Conservation (phyloP, 1,284 basidiomycete species). For the Pyrrhoderma noxium region DNA sequence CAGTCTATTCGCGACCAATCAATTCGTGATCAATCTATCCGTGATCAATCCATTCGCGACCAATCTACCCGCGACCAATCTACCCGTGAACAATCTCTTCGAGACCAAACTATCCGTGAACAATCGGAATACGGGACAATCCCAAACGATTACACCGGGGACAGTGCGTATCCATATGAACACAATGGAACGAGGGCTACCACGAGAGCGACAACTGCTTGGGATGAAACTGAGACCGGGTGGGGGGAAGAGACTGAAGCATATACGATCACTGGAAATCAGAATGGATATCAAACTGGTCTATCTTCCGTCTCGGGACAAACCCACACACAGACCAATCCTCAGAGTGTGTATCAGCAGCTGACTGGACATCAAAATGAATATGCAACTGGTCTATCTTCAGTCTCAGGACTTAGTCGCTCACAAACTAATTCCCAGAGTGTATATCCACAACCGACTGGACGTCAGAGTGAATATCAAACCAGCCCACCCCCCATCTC, state of each 20-base stretch:
- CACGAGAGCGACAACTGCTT: neutral
- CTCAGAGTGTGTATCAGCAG: too few relatives aligned
- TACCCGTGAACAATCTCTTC: too few relatives aligned
- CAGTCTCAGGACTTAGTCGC: neutral
- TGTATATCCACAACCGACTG: too few relatives aligned
- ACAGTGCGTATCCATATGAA: neutral
- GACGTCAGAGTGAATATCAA: neutral
- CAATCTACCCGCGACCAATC: too few relatives aligned
- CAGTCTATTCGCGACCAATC: too few relatives aligned
- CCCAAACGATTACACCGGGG: slow-evolving; percentile 10
- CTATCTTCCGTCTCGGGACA: slow-evolving; percentile 1
- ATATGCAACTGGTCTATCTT: neutral
- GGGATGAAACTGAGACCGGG: neutral
- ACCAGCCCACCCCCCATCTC: neutral
- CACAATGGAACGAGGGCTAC: neutral
- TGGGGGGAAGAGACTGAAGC: neutral
- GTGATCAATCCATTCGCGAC: too few relatives aligned
- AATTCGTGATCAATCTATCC: too few relatives aligned
- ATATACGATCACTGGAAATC: too few relatives aligned
- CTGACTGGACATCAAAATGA: neutral
- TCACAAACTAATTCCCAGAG: too few relatives aligned
- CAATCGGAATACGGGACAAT: slow-evolving; percentile 14
- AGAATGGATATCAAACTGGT: neutral
- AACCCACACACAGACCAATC: neutral
- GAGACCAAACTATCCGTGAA: slow-evolving; percentile 8